These are phyloP conservation scores for Malania oleifera DNA, from an alignment of 164 flowering plant species.

Conservation along the genomic window DNA sequence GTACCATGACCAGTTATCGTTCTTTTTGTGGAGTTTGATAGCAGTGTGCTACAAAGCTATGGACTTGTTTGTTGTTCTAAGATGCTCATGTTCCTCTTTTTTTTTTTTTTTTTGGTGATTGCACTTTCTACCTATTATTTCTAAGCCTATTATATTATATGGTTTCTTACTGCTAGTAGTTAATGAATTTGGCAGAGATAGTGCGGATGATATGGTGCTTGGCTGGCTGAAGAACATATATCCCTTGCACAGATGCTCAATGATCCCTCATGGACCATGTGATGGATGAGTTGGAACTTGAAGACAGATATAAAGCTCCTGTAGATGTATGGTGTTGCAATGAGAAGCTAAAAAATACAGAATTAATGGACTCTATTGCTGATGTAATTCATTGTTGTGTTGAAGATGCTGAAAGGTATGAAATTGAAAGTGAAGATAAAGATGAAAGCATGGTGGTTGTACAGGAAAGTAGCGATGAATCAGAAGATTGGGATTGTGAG, in stretches of 20 bases:
- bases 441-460: constrained; percentile 30
- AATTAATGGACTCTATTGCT: constrained; percentile 39
- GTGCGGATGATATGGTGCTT: constrained; percentile 38
- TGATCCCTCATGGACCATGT: constrained; percentile 31
- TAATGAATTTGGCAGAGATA: constrained; percentile 63
- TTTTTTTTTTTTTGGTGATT: background rate
- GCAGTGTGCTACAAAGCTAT: too few species aligned
- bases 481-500: constrained; percentile 89
- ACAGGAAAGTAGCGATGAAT: constrained; percentile 85
- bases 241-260: constrained; percentile 55
- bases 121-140: background rate
- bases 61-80: too few species aligned
- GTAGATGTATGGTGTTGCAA: constrained; percentile 44
- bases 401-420: constrained; percentile 78
- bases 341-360: constrained; percentile 21
- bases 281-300: constrained; percentile 42
- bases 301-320: constrained; percentile 49
- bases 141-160: background rate
- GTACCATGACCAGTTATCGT: too few species aligned
- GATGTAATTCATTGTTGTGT: constrained; percentile 53
- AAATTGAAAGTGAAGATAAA: constrained; percentile 37
- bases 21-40: too few species aligned
- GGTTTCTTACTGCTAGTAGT: constrained; percentile 49
- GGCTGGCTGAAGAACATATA: constrained; percentile 41
- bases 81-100: background rate